phyloP scores from a whole-genome alignment of 176 grass and related monocot species.

The Eleusine indica region DNA sequence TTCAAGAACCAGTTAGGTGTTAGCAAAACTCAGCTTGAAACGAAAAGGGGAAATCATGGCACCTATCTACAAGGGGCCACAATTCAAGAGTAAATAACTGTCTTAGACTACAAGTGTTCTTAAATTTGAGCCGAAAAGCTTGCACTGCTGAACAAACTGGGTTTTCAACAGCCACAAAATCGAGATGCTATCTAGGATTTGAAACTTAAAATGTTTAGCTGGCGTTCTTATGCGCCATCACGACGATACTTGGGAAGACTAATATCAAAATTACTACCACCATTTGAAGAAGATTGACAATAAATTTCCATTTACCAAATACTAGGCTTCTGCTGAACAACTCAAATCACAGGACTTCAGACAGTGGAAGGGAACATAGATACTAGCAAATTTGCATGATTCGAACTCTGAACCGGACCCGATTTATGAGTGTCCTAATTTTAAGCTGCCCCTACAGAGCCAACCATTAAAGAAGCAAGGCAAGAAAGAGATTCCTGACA shows the following conservation, averaged over 20 bases:
- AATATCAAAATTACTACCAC: neutral
- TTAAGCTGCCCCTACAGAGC: neutral
- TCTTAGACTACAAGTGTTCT: conserved; percentile 15
- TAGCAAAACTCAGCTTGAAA: neutral
- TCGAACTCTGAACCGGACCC: conserved; percentile 12
- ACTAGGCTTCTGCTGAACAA: conserved; percentile 10
- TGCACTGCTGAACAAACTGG: neutral
- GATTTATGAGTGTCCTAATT: conserved; percentile 10
- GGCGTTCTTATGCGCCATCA: neutral
- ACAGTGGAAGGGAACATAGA: neutral
- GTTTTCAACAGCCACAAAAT: neutral
- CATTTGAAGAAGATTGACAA: neutral
- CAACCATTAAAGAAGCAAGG: neutral
- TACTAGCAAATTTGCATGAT: neutral
- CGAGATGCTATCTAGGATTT: neutral
- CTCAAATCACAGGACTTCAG: neutral
- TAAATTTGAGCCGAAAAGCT: neutral
- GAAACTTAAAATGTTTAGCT: neutral
- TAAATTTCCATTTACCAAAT: conserved; percentile 15
- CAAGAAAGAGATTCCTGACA: neutral
- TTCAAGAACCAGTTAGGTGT: conserved; percentile 40
- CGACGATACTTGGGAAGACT: neutral
- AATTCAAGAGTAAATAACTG: neutral
- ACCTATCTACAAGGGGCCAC: neutral
- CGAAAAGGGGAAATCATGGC: neutral